Evolutionary conservation across 2,329 filamentous ascomycete species (phyloP).

Genomic region (Cercospora berteroae): DNA sequence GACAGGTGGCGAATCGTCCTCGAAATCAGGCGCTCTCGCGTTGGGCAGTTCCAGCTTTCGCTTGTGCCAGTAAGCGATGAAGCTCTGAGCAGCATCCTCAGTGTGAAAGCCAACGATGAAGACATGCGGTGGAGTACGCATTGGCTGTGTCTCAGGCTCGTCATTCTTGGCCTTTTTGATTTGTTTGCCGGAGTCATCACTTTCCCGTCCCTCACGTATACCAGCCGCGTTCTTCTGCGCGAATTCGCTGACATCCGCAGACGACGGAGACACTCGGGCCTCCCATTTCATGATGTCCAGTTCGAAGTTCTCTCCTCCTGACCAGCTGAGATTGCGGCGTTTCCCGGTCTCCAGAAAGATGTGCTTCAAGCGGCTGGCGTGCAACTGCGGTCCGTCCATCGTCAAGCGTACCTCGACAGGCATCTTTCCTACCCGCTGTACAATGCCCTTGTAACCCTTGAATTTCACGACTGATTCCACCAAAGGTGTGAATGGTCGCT

Average conservation of each 20-base stretch:
- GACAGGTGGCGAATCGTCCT: slow-evolving; percentile 42
- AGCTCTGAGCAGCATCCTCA: slow-evolving; percentile 54
- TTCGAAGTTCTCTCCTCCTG: slow-evolving; percentile 27
- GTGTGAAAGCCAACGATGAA: slow-evolving; percentile 56
- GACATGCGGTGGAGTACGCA: slow-evolving; percentile 43
- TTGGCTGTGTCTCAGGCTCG: slow-evolving; percentile 5
- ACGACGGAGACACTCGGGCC: slow-evolving; percentile 10
- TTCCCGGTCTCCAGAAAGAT: slow-evolving; percentile 31
- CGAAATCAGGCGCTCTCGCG: slow-evolving; percentile 20
- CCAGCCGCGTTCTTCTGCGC: slow-evolving; percentile 7
- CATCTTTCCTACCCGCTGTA: slow-evolving; percentile 31
- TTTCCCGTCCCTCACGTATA: slow-evolving; percentile 1
- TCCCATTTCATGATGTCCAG: slow-evolving; percentile 33
- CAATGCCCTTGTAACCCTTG: slow-evolving; percentile 34
- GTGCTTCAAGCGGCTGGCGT: slow-evolving; percentile 23
- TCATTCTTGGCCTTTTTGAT: background rate
- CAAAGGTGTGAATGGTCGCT: slow-evolving; percentile 37
- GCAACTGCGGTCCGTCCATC: slow-evolving; percentile 36
- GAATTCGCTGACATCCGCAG: slow-evolving; percentile 6
- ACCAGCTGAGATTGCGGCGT: slow-evolving; percentile 32
- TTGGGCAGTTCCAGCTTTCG: slow-evolving; percentile 41
- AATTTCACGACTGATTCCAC: slow-evolving; percentile 39
- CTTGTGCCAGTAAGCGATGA: slow-evolving; percentile 54
- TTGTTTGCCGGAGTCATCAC: background rate
- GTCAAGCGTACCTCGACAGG: slow-evolving; percentile 37